A percentile compares a stretch with the other conserved stretches of the same genome.
phyloP scores from a whole-genome alignment of 805 yeast species.

The Kodamaea leandrae region DNA sequence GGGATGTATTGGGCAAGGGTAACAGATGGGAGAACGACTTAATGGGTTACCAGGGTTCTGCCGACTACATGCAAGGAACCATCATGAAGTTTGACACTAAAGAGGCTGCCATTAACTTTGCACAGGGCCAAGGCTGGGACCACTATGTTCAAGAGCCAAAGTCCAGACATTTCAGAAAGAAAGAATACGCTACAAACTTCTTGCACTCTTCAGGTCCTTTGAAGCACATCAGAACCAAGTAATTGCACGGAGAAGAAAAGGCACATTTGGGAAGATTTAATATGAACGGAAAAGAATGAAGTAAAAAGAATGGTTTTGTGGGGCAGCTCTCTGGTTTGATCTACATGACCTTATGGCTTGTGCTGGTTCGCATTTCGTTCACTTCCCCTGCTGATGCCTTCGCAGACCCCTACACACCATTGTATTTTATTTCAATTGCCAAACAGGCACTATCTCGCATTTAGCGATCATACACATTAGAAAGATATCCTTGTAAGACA shows the following conservation, averaged over 20 bases:
- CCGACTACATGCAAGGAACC: conserved; percentile 81
- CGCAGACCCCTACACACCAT: too few relatives aligned
- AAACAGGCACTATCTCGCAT: background rate
- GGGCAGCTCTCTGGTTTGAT: too few relatives aligned
- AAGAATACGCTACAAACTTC: conserved; percentile 73
- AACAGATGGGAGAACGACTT: conserved; percentile 88
- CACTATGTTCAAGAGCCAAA: conserved; percentile 82
- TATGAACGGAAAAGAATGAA: too few relatives aligned
- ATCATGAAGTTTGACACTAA: conserved; percentile 68
- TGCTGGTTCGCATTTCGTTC: too few relatives aligned
- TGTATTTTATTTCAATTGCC: conserved; percentile 2
- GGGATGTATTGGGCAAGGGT: conserved; percentile 76
- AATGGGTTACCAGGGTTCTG: conserved; percentile 78
- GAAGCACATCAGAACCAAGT: conserved; percentile 80
- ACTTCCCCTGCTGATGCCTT: too few relatives aligned
- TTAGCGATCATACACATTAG: background rate
- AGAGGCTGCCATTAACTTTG: conserved; percentile 76
- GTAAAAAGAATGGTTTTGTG: too few relatives aligned
- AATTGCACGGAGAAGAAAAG: conserved; percentile 13
- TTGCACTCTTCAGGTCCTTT: conserved; percentile 65
- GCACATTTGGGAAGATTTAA: background rate
- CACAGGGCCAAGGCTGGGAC: conserved; percentile 83
- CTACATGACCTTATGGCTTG: too few relatives aligned
- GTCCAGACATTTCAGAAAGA: conserved; percentile 66
- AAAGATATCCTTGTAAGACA: background rate